Evolutionary conservation across 176 grass and related monocot genomes (phyloP), one percentile per base, ranked within the genome.

Genomic region (Oryza australiensis): DNA sequence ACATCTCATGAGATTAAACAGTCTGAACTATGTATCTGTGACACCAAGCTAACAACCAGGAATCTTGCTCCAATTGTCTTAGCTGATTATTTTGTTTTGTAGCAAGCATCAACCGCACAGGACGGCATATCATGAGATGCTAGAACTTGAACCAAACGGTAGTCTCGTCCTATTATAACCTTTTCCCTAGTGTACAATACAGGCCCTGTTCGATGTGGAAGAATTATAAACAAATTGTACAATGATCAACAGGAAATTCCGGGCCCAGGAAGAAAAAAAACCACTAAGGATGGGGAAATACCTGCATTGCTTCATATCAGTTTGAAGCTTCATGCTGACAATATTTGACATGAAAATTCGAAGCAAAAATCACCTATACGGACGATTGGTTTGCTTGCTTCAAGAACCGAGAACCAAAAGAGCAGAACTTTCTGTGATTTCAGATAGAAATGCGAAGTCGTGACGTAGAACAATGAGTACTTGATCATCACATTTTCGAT

Each of bases 21-120:
- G 3, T 55, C 22, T 60, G 66, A 35, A 75, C 26, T 73, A 64
- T 74, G 64, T 74, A 30, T 83, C 55, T 45, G 22, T 70, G 83
- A 45, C 16, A 43, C 63, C 72, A 76, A 66, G 24, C 29, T 37
- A 34, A 62, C 33, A 12, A 60, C 26, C 51, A 4, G 69, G 13
- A 68, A 70, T 45, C 38, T 16, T 34, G 59, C 65, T 30, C 9
- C 5, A n/a, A 9, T 73, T 66, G 62, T 46, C 26, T 22, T 18
- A 12, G 24, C 34, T 81, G 13, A 43, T 72, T 34, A 71, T 81
- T 72, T 55, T 55, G 51, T 55, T 22, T 55, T 30, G 34, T 34
- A 49, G 5, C 71, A 75, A 26, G 59, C 70, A 66, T 66, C 41
- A 23, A 12, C 30, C 82, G 27, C 63, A 73, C 42, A 2, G 18